Evolutionary conservation across 2,329 filamentous ascomycete genomes (phyloP), one percentile per base, ranked within the genome.

Genomic region (Aspergillus ochraceus): DNA sequence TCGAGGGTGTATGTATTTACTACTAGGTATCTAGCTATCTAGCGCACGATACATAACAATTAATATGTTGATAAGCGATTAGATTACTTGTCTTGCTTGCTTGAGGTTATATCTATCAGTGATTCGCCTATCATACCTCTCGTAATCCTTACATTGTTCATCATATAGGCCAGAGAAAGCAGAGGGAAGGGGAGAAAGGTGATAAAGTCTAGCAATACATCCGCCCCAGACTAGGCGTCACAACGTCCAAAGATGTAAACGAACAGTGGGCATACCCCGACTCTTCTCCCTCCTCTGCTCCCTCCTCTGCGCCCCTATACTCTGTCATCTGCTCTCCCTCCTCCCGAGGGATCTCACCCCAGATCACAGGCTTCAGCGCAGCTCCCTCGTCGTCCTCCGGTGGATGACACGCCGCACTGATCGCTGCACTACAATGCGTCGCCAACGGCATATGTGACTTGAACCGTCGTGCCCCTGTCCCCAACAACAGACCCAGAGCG

Each of bases 341-440:
- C 17, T 8, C 14, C 14, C 36, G 36, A 42, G 36, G 36, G 6
- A 42, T 42, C 8, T 58, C 64, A 1, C 71, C 70, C 72, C 71
- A 75, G 52, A 64, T 62, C 2, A 74, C 61, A 1, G 64, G 64
- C 14, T 59, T 52, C 11, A 53, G 10, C 12, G 67, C 30, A 22
- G 59, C 61, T 3, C 49, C 49, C 20, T 69, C 68, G 22, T 64
- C 67, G 3, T 22, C 26, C 0, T 58, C 51, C 8, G 66, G 60
- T 11, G 22, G 50, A 59, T 73, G 71, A 30, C 70, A 75, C 0
- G 71, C 71, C 2, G 72, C 73, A 57, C 71, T 71, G 14, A 75
- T 75, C 0, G 68, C 71, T 14, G 68, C 72, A 20, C 68, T 72
- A 50, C 64, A 71, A 32, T 64, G 64, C 2, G 62, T 60, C 3